phyloP scores from a whole-genome alignment of 1,284 basidiomycete species.

The Anthracocystis walkeri region DNA sequence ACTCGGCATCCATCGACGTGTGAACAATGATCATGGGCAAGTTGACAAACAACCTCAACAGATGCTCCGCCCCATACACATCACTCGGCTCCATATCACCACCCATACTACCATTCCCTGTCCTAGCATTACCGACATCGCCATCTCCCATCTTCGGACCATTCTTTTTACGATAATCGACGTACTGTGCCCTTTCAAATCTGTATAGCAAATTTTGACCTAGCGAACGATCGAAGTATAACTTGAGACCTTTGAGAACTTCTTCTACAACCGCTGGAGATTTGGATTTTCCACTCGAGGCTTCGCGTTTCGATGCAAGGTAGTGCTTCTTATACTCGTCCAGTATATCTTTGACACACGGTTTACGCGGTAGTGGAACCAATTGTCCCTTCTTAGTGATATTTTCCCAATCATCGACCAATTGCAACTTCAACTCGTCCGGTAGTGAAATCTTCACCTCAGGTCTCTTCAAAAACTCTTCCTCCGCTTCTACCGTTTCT shows the following conservation, averaged over 20 bases:
- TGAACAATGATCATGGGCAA: conserved; percentile 82
- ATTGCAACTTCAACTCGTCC: conserved; percentile 84
- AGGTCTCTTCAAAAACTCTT: conserved; percentile 77
- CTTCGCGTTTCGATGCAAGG: conserved; percentile 16
- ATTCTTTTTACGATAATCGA: conserved; percentile 81
- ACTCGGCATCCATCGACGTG: conserved; percentile 91
- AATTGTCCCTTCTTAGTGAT: conserved; percentile 92
- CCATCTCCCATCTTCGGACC: conserved; percentile 71
- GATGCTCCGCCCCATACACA: conserved; percentile 94
- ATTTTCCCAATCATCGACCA: conserved; percentile 98
- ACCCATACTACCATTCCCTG: conserved; percentile 64
- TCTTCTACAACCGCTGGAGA: conserved; percentile 77
- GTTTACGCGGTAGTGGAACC: conserved; percentile 84
- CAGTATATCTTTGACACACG: conserved; percentile 83
- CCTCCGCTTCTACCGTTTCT: conserved; percentile 69
- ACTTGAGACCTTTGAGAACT: conserved; percentile 85
- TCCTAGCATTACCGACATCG: conserved; percentile 68
- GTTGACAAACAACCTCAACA: conserved; percentile 84
- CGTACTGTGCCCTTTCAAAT: conserved; percentile 92
- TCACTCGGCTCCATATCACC: conserved; percentile 81
- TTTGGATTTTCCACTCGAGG: background rate
- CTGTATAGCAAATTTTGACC: conserved; percentile 92
- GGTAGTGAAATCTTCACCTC: conserved; percentile 93
- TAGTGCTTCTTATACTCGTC: conserved; percentile 76
- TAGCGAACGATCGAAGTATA: conserved; percentile 92